Base-by-base conservation (phyloP, 169 alveolate species). In the Plasmodium billcollinsi region DNA sequence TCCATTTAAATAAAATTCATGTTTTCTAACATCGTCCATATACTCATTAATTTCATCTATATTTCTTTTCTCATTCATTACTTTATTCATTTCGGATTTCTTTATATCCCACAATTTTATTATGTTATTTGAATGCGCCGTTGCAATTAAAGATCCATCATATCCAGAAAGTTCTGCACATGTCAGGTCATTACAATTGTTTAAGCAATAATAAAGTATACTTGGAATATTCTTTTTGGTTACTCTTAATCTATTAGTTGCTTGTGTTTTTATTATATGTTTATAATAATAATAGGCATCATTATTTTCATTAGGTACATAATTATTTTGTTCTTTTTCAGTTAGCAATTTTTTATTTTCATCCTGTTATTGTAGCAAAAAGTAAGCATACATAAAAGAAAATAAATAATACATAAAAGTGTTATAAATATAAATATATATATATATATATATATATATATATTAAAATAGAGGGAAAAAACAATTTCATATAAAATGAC, bases 71-170 rank as follows among this genome's bases (percentile, higher is more conserved):
- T 83, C 70, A 18, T 80, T 12, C 15, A 24, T 83, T 49, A 83
- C 58, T 83, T 83, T 83, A 49, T 83, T 83, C 29, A 54, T 49
- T 83, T 83, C 74, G 9, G 91, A 52, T 33, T 83, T 59, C 29
- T 83, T 83, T 33, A 83, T 58, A 61, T 83, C 69, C 91, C 91
- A 83, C 50, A 83, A 45, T 47, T 67, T 83, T n/a, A 83, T 69
- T 83, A 83, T 69, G 63, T 83, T 83, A 83, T 83, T 69, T 49
- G 91, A 69, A 69, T 83, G 91, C 2, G 91, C 91, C 9, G 91
- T 62, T 45, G 91, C 91, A 43, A 83, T 65, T 15, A 83, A 83
- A 24, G 91, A 83, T 83, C 91, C 91, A 52, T 83, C 91, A 54
- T 54, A 72, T 43, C 61, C 72, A 8, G 91, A 83, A 67, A 83